These are phyloP conservation scores for Stephania yunnanensis DNA, from an alignment of 164 flowering plant genomes.

Conservation along the genomic window DNA sequence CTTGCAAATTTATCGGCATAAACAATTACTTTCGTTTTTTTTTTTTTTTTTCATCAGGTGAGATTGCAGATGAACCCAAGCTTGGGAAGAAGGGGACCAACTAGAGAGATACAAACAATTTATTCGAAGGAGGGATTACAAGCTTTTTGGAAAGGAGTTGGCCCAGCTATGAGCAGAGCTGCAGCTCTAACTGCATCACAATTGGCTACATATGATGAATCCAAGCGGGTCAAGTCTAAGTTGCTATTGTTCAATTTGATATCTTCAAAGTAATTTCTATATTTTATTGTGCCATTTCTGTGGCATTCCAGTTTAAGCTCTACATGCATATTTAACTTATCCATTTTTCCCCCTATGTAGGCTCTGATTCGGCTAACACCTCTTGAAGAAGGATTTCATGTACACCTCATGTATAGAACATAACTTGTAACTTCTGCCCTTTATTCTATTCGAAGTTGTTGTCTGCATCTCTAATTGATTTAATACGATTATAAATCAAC, in stretches of 20 bases:
- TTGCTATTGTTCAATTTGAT: constrained; percentile 28
- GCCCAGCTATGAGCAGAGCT: constrained; percentile 92
- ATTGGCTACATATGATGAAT: constrained; percentile 91
- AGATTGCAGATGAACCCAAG: constrained; percentile 68
- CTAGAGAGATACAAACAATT: constrained; percentile 51
- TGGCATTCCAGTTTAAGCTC: background rate
- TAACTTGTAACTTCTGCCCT: constrained; percentile 4
- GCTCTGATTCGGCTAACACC: constrained; percentile 53
- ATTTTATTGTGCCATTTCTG: constrained; percentile 10
- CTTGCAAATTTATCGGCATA: background rate
- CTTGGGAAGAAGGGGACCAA: constrained; percentile 34
- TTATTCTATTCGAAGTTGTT: background rate
- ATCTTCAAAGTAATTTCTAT: constrained; percentile 24
- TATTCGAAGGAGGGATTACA: constrained; percentile 60
- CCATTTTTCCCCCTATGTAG: constrained; percentile 32
- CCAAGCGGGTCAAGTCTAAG: constrained; percentile 71
- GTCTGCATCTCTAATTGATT: background rate
- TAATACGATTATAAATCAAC: background rate
- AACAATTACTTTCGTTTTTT: background rate
- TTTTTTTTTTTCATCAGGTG: constrained; percentile 42
- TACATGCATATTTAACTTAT: constrained; percentile 2
- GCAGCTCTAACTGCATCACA: constrained; percentile 90
- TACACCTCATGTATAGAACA: constrained; percentile 65
- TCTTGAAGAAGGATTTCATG: constrained; percentile 74
- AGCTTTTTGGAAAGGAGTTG: constrained; percentile 96